These are phyloP conservation scores for Lactifluus volemus DNA, from an alignment of 768 basidiomycete genomes.

Conservation along the genomic window DNA sequence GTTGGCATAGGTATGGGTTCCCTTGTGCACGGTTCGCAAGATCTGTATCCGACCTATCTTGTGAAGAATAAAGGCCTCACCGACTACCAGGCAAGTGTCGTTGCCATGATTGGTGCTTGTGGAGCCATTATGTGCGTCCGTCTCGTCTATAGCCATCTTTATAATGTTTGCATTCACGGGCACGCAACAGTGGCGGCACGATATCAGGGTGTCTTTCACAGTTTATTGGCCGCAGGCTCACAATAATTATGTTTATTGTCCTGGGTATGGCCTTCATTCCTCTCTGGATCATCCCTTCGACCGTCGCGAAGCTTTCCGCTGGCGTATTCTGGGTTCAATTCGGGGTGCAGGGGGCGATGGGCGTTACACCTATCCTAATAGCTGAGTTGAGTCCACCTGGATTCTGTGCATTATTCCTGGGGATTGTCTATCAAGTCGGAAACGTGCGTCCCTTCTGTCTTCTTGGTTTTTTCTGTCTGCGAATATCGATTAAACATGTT, in stretches of 20 bases:
- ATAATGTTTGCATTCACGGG: background rate
- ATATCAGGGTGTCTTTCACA: constrained; percentile 34
- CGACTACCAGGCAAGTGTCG: constrained; percentile 27
- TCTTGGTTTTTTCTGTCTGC: background rate
- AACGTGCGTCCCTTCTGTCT: constrained; percentile 21
- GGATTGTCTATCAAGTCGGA: constrained; percentile 36
- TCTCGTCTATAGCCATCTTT: background rate
- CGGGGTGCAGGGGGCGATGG: constrained; percentile 34
- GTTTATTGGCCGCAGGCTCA: constrained; percentile 37
- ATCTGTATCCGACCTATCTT: constrained; percentile 33
- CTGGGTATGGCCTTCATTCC: constrained; percentile 27
- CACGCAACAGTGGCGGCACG: constrained; percentile 26
- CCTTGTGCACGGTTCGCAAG: constrained; percentile 40
- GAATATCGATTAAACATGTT: background rate
- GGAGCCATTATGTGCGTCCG: constrained; percentile 23
- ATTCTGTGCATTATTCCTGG: constrained; percentile 38
- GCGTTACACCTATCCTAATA: constrained; percentile 33
- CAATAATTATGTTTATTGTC: constrained; percentile 30
- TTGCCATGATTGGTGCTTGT: constrained; percentile 35
- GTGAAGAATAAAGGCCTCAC: constrained; percentile 28
- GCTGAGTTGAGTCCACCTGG: constrained; percentile 39
- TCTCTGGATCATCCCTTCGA: constrained; percentile 38
- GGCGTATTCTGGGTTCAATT: constrained; percentile 40
- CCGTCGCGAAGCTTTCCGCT: constrained; percentile 31
- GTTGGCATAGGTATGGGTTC: constrained; percentile 33